phyloP scores from a whole-genome alignment of 768 basidiomycete genomes.

The Phylloporus arenicola region DNA sequence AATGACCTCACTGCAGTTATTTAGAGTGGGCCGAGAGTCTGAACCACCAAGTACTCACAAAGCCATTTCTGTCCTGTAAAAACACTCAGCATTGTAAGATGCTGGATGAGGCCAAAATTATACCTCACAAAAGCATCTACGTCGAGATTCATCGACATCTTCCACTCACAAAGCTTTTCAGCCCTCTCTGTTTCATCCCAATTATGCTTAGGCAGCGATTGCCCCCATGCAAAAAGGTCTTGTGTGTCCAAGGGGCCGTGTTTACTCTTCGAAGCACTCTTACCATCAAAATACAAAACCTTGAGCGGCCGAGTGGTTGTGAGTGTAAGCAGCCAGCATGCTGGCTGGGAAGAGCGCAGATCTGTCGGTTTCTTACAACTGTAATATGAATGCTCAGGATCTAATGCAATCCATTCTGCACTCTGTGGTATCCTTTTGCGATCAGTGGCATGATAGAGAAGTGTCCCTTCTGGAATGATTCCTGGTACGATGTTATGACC shows the following conservation, averaged over 20 bases:
- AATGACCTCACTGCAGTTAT: too few species aligned
- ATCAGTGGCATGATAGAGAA: background rate
- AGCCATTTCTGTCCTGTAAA: constrained; percentile 41
- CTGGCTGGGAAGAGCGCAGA: background rate
- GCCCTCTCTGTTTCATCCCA: constrained; percentile 20
- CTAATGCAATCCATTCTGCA: too few species aligned
- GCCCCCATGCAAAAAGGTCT: too few species aligned
- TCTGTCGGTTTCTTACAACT: background rate
- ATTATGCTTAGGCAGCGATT: constrained; percentile 14
- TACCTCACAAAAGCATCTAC: constrained; percentile 33
- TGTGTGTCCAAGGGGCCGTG: too few species aligned
- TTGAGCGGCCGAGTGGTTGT: too few species aligned
- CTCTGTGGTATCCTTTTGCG: background rate
- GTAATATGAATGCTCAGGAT: background rate
- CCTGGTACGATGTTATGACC: too few species aligned
- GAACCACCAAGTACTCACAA: constrained; percentile 31
- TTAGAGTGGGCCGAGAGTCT: background rate
- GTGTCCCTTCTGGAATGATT: too few species aligned
- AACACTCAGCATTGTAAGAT: background rate
- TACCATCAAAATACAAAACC: too few species aligned
- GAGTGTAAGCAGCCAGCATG: background rate
- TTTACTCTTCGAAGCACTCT: too few species aligned
- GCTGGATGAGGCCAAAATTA: background rate
- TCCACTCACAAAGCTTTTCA: constrained; percentile 29
- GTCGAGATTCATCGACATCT: constrained; percentile 17